phyloP scores from a whole-genome alignment of 192 early-diverging fungal species.

The Funneliformis geosporum region DNA sequence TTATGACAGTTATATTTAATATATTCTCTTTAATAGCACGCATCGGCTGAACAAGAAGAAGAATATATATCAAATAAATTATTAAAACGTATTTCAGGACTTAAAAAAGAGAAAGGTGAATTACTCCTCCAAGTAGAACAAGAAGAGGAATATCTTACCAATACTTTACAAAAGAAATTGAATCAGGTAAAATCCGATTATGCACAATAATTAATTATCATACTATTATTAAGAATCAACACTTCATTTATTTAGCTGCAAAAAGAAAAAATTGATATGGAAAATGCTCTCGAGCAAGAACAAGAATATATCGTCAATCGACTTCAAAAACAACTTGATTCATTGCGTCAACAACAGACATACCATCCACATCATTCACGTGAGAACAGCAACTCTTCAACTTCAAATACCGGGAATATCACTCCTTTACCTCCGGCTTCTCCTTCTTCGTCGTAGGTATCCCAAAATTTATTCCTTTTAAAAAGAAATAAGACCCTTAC shows the following conservation, averaged over 20 bases:
- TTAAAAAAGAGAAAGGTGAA: constrained; percentile 81
- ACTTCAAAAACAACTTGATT: constrained; percentile 80
- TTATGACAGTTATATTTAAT: not conserved
- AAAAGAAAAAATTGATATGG: constrained; percentile 88
- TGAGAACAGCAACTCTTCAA: not conserved
- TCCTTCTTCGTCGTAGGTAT: constrained; percentile 29
- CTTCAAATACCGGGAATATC: not conserved
- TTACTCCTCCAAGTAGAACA: constrained; percentile 75
- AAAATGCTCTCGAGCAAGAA: constrained; percentile 87
- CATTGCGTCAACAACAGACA: constrained; percentile 45
- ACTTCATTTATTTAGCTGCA: constrained; percentile 58
- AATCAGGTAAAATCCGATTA: constrained; percentile 43
- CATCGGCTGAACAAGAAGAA: constrained; percentile 64
- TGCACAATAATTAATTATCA: not conserved
- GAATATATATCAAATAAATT: constrained; percentile 80
- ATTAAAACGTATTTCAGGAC: constrained; percentile 67
- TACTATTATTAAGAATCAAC: not conserved
- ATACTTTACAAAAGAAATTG: constrained; percentile 76
- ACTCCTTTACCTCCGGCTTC: constrained; percentile 27
- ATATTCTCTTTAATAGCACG: constrained; percentile 40
- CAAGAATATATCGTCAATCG: constrained; percentile 92
- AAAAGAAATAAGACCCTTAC: not conserved
- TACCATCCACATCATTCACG: constrained; percentile 27
- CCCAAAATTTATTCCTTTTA: not conserved
- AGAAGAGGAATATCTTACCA: constrained; percentile 81